These are phyloP conservation scores for Aspergillus unguis DNA, from an alignment of 2,329 filamentous ascomycete genomes.

Conservation along the genomic window DNA sequence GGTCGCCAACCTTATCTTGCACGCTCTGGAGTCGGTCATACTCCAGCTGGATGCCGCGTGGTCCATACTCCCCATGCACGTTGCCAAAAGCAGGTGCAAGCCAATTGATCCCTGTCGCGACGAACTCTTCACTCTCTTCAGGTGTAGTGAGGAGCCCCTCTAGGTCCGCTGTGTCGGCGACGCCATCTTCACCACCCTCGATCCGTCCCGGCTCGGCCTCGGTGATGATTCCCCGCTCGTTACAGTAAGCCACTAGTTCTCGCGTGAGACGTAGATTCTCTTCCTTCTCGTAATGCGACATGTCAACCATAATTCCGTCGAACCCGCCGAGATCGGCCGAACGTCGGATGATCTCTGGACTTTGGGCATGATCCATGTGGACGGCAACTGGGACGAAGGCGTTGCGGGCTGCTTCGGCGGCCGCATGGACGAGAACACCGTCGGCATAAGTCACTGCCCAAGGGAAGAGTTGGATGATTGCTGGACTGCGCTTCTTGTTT, in stretches of 20 bases:
- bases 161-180: constrained; percentile 63
- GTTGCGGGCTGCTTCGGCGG: constrained; percentile 54
- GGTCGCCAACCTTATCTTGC: constrained; percentile 46
- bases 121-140: constrained; percentile 67
- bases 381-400: constrained; percentile 60
- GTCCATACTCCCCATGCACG: constrained; percentile 70
- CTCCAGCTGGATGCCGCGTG: constrained; percentile 60
- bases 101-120: constrained; percentile 69
- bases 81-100: constrained; percentile 74
- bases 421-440: constrained; percentile 53
- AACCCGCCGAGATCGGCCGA: constrained; percentile 62
- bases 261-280: constrained; percentile 65
- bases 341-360: constrained; percentile 58
- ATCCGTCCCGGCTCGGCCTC: constrained; percentile 71
- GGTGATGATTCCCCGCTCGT: constrained; percentile 63
- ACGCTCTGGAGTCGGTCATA: constrained; percentile 54
- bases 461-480: constrained; percentile 71
- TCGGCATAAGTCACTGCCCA: constrained; percentile 68
- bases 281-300: constrained; percentile 68
- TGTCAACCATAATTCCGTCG: constrained; percentile 74
- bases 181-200: constrained; percentile 70
- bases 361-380: constrained; percentile 66
- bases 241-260: constrained; percentile 62
- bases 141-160: constrained; percentile 64
- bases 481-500: constrained; percentile 63